Conservation (phyloP, 2,329 filamentous ascomycete genomes). For the Lachnellula cervina region DNA sequence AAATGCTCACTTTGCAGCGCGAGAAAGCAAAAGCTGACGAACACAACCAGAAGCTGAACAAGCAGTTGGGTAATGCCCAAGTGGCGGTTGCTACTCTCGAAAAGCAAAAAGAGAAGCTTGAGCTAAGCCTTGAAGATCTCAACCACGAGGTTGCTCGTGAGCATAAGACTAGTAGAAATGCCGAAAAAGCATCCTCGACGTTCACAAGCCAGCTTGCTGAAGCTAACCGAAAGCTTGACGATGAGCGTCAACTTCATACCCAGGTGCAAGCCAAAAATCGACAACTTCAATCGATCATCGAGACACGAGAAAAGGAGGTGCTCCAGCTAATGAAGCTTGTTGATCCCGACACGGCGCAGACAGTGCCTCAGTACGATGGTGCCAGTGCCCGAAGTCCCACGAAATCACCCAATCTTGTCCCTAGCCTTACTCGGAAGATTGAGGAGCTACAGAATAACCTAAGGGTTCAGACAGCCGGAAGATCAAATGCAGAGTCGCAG, state of each 20-base stretch:
- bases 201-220: conserved; percentile 81
- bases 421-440: conserved; percentile 79
- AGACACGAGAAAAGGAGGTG: conserved; percentile 75
- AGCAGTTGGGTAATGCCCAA: conserved; percentile 82
- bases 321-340: conserved; percentile 81
- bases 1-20: conserved; percentile 69
- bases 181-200: conserved; percentile 80
- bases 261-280: conserved; percentile 84
- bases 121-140: conserved; percentile 82
- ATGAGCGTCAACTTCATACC: conserved; percentile 76
- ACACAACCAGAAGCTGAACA: conserved; percentile 71
- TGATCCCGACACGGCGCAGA: conserved; percentile 57
- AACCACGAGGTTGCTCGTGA: conserved; percentile 89
- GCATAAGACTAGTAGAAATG: conserved; percentile 82
- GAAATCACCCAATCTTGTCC: conserved; percentile 55
- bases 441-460: conserved; percentile 87
- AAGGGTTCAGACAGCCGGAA: conserved; percentile 74
- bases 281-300: conserved; percentile 72
- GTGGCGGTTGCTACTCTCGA: conserved; percentile 77
- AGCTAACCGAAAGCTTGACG: conserved; percentile 82
- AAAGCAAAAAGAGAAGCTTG: conserved; percentile 91
- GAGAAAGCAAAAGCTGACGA: conserved; percentile 83
- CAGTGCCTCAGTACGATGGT: conserved; percentile 50
- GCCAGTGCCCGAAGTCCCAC: conserved; percentile 55
- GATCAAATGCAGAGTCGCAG: conserved; percentile 77